These are phyloP conservation scores for Anastatica hierochuntica DNA, from an alignment of 345 rosid species.

Conservation along the genomic window DNA sequence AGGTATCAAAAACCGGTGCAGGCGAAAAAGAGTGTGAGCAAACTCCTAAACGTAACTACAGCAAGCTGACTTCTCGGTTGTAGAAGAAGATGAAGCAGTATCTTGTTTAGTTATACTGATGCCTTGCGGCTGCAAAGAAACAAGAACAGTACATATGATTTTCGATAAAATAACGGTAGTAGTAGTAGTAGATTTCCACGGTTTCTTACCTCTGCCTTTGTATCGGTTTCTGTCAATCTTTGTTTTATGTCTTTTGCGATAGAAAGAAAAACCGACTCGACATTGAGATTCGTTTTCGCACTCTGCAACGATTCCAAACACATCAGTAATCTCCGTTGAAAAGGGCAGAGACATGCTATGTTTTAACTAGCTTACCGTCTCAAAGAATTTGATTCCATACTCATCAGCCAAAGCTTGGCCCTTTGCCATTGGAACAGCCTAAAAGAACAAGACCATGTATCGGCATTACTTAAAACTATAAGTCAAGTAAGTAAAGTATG, in stretches of 20 bases:
- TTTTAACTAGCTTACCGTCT: slow-evolving; percentile 33
- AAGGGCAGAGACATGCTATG: not conserved
- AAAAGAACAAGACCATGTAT: not conserved
- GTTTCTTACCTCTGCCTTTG: slow-evolving; percentile 26
- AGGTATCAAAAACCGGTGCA: slow-evolving; percentile 5
- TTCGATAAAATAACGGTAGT: not conserved
- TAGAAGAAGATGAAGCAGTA: slow-evolving; percentile 31
- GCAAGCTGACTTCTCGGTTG: slow-evolving; percentile 53
- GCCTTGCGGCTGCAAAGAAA: slow-evolving; percentile 42
- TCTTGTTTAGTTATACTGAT: slow-evolving; percentile 61
- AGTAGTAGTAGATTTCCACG: not conserved
- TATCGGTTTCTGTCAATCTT: slow-evolving; percentile 37
- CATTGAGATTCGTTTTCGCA: slow-evolving; percentile 49
- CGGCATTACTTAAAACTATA: not conserved
- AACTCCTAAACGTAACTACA: slow-evolving; percentile 39
- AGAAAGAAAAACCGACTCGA: slow-evolving; percentile 51
- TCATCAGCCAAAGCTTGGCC: slow-evolving; percentile 58
- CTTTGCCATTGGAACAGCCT: slow-evolving; percentile 51
- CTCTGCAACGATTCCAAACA: slow-evolving; percentile 30
- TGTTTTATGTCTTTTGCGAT: slow-evolving; percentile 51
- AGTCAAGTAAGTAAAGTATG: not conserved
- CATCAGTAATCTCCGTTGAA: not conserved
- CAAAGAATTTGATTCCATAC: slow-evolving; percentile 48
- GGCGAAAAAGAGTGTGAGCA: slow-evolving; percentile 15
- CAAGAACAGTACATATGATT: not conserved